Evolutionary conservation across 169 alveolate genomes (phyloP).

Genomic region (Eimeria falciformis): DNA sequence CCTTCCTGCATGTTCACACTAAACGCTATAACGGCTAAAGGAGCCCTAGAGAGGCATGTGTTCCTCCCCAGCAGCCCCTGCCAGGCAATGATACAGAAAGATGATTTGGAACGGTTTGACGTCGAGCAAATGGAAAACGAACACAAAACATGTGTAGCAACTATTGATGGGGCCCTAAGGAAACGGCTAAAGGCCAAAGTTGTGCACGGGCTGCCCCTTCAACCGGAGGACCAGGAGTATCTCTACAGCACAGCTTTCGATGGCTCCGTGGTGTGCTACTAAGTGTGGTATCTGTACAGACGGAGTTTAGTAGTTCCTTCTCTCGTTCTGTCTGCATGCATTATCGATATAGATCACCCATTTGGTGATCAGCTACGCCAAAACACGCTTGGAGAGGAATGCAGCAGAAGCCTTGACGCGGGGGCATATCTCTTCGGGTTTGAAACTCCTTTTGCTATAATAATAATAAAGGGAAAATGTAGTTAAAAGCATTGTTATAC

Average conservation of each 20-base stretch:
- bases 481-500: no score
- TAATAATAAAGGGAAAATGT: no score
- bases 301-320: no score
- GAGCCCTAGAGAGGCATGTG: conserved; percentile 58
- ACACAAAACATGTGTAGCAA: neutral
- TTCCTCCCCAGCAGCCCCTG: neutral
- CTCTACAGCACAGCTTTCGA: neutral
- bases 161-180: neutral
- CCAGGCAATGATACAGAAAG: neutral
- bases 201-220: neutral
- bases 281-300: no score
- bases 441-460: no score
- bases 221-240: conserved; percentile 1
- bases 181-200: neutral
- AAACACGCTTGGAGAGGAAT: no score
- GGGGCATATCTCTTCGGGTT: no score
- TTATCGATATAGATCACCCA: no score
- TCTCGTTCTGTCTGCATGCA: no score
- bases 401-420: no score
- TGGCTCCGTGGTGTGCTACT: no score
- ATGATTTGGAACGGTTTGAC: neutral
- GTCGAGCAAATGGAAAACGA: neutral
- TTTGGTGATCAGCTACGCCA: no score
- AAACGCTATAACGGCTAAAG: neutral
- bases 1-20: conserved; percentile 62